phyloP scores from a whole-genome alignment of 1,284 basidiomycete species.

The Sutorius eximius region DNA sequence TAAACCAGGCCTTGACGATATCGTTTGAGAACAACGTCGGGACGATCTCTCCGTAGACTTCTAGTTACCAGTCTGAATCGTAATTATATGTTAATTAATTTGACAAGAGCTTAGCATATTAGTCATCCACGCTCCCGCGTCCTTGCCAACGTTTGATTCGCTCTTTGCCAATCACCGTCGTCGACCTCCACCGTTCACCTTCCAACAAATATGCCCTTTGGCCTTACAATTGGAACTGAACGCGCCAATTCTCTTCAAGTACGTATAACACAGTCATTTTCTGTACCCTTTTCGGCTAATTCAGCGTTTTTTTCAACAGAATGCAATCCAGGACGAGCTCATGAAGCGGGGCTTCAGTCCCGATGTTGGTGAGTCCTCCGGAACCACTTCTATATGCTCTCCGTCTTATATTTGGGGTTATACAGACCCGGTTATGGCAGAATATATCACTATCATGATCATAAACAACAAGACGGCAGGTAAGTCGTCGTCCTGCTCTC shows the following conservation, averaged over 20 bases:
- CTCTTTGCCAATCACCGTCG: slow-evolving; percentile 32
- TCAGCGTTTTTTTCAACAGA: slow-evolving; percentile 42
- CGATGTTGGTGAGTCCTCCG: slow-evolving; percentile 62
- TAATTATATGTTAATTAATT: slow-evolving; percentile 4
- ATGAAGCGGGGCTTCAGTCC: slow-evolving; percentile 71
- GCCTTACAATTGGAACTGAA: slow-evolving; percentile 76
- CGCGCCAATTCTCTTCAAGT: slow-evolving; percentile 73
- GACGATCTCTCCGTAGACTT: slow-evolving; percentile 1
- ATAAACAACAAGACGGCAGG: slow-evolving; percentile 86
- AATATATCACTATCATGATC: slow-evolving; percentile 90
- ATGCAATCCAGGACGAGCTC: slow-evolving; percentile 81
- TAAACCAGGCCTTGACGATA: background rate
- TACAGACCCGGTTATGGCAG: slow-evolving; percentile 83
- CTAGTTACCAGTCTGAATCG: background rate
- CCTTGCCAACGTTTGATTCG: slow-evolving; percentile 24
- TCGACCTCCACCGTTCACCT: slow-evolving; percentile 19
- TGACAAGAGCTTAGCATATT: slow-evolving; percentile 25
- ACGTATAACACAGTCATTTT: slow-evolving; percentile 17
- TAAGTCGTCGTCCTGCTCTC: slow-evolving; percentile 36
- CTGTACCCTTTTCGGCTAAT: slow-evolving; percentile 11
- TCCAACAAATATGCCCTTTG: slow-evolving; percentile 59
- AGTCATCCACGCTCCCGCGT: slow-evolving; percentile 23
- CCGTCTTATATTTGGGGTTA: slow-evolving; percentile 8
- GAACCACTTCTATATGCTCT: background rate
- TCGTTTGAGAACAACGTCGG: background rate